Conservation (phyloP, 768 basidiomycete genomes). For the Boletus patriciae region DNA sequence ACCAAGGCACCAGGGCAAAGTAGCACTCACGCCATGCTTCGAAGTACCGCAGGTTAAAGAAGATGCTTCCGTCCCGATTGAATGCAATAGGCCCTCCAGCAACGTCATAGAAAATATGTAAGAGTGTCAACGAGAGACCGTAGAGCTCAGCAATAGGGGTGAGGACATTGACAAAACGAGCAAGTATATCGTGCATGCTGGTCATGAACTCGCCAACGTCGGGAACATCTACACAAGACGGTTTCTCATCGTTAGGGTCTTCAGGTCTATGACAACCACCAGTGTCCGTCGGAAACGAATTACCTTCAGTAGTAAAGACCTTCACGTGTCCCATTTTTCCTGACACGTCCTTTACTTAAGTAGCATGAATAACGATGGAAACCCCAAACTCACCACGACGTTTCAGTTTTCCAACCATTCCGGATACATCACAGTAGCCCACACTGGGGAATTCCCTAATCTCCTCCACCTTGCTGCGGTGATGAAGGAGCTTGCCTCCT, state of each 20-base stretch:
- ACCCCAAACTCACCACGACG: not conserved
- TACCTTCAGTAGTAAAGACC: not conserved
- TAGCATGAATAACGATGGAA: too few species aligned
- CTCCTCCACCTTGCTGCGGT: not conserved
- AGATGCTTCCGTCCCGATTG: constrained; percentile 86
- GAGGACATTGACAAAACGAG: constrained; percentile 68
- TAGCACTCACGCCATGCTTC: constrained; percentile 61
- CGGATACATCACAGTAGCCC: not conserved
- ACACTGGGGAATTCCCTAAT: not conserved
- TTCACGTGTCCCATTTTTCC: not conserved
- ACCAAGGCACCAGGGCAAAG: too few species aligned
- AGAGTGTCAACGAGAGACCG: constrained; percentile 60
- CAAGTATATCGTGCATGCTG: too few species aligned
- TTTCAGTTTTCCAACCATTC: not conserved
- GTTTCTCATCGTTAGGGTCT: not conserved
- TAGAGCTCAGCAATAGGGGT: constrained; percentile 64
- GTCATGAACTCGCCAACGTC: too few species aligned
- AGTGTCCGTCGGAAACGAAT: not conserved
- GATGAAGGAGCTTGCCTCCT: not conserved
- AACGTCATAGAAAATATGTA: constrained; percentile 84
- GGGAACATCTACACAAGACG: too few species aligned
- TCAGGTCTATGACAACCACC: not conserved
- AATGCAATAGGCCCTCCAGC: constrained; percentile 84
- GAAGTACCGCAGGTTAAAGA: too few species aligned
- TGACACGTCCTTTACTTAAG: not conserved